phyloP scores from a whole-genome alignment of 257 asterid species.

The Linaria vulgaris region DNA sequence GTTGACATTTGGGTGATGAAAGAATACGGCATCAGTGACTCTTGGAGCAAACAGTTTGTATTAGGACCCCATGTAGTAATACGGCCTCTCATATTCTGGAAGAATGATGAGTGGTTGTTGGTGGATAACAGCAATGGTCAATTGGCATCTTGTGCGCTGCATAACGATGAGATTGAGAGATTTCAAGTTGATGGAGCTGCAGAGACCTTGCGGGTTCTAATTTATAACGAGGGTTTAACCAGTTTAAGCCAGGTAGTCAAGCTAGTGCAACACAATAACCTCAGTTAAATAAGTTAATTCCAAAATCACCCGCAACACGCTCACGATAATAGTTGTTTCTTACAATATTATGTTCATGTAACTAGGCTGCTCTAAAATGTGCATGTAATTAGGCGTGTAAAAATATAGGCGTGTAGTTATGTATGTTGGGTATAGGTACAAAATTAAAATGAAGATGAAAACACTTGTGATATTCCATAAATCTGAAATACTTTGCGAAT shows the following conservation, averaged over 20 bases:
- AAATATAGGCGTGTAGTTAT: no score
- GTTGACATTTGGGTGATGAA: constrained; percentile 19
- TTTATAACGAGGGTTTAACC: constrained; percentile 14
- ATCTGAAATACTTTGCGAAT: no score
- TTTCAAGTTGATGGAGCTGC: not conserved
- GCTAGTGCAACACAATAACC: no score
- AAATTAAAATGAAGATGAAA: no score
- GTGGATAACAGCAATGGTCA: not conserved
- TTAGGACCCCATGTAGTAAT: not conserved
- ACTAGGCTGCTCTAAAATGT: no score
- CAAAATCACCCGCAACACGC: no score
- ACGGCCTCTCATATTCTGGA: not conserved
- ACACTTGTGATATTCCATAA: no score
- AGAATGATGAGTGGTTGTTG: constrained; percentile 1
- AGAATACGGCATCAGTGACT: constrained; percentile 1
- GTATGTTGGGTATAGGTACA: no score
- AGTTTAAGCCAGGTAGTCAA: not conserved
- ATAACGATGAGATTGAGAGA: not conserved
- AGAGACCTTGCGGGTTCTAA: not conserved
- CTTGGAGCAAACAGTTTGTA: constrained; percentile 17
- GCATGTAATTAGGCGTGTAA: no score
- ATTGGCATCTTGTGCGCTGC: not conserved
- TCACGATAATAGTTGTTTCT: no score
- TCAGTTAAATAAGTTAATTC: no score
- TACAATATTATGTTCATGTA: no score